Evolutionary conservation across 805 yeast genomes (phyloP).

Genomic region (Scheffersomyces stipitis): DNA sequence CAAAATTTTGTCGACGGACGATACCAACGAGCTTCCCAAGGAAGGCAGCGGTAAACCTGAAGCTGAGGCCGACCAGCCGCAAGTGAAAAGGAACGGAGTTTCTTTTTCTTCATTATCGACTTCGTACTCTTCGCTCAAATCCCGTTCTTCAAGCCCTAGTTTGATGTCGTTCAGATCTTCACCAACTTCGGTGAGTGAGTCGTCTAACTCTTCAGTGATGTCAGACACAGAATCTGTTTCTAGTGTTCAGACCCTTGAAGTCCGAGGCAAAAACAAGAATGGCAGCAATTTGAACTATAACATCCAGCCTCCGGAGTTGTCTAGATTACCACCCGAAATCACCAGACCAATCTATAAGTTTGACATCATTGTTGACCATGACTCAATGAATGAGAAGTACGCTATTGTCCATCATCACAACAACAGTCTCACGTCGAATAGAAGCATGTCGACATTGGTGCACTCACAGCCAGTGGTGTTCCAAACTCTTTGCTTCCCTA

Average conservation of each 20-base stretch:
- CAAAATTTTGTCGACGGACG: slow-evolving; percentile 36
- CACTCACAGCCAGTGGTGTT: background rate
- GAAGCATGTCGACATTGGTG: background rate
- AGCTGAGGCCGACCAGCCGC: slow-evolving; percentile 4
- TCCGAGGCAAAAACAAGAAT: background rate
- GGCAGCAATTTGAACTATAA: slow-evolving; percentile 4
- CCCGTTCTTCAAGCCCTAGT: slow-evolving; percentile 40
- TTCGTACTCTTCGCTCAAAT: slow-evolving; percentile 25
- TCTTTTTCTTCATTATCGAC: slow-evolving; percentile 39
- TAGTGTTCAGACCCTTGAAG: slow-evolving; percentile 3
- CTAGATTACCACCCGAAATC: slow-evolving; percentile 44
- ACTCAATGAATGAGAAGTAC: slow-evolving; percentile 34
- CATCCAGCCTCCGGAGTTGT: slow-evolving; percentile 36
- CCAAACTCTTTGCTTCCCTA: slow-evolving; percentile 13
- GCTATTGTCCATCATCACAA: slow-evolving; percentile 15
- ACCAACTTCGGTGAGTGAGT: slow-evolving; percentile 37
- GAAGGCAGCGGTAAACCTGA: slow-evolving; percentile 7
- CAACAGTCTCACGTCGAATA: background rate
- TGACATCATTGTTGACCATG: slow-evolving; percentile 45
- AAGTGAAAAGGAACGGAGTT: slow-evolving; percentile 25
- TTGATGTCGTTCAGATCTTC: slow-evolving; percentile 36
- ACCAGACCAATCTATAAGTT: slow-evolving; percentile 47
- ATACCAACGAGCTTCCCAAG: slow-evolving; percentile 9
- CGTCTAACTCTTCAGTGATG: slow-evolving; percentile 27
- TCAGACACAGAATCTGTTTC: slow-evolving; percentile 28